Evolutionary conservation across 2,329 filamentous ascomycete species (phyloP).

Genomic region (Fusarium protoensiforme): DNA sequence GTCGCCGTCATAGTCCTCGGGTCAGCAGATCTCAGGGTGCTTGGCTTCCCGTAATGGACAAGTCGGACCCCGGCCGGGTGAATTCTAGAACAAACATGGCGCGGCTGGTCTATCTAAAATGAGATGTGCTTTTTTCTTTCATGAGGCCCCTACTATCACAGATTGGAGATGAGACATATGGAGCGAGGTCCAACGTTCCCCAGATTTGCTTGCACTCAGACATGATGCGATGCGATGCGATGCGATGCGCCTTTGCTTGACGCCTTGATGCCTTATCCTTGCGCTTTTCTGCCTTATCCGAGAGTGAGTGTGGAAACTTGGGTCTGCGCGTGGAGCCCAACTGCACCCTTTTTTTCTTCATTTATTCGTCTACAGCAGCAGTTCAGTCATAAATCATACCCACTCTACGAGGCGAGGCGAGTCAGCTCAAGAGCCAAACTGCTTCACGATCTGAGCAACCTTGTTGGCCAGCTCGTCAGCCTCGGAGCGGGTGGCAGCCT

Average conservation of each 20-base stretch:
- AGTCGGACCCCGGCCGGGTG: background rate
- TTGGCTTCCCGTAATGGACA: background rate
- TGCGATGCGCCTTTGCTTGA: background rate
- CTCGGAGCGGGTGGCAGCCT: slow-evolving; percentile 89
- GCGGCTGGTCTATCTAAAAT: background rate
- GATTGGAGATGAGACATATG: background rate
- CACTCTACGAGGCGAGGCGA: background rate
- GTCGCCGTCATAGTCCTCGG: background rate
- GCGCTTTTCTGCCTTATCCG: slow-evolving; percentile 14
- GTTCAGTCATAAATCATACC: slow-evolving; percentile 10
- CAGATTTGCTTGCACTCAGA: background rate
- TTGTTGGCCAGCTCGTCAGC: slow-evolving; percentile 90
- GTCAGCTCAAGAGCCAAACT: slow-evolving; percentile 53
- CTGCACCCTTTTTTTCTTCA: slow-evolving; percentile 1
- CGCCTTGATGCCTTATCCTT: slow-evolving; percentile 27
- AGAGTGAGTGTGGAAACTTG: background rate
- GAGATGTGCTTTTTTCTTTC: background rate
- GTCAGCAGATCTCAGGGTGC: slow-evolving; percentile 17
- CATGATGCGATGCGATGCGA: background rate
- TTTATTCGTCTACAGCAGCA: slow-evolving; percentile 24
- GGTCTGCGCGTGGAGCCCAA: background rate
- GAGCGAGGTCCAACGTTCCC: background rate
- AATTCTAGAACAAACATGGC: background rate
- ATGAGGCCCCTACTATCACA: background rate
- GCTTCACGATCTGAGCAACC: slow-evolving; percentile 80